Evolutionary conservation across 1,139 yeast genomes (phyloP).

Genomic region (Geotrichum australiense): DNA sequence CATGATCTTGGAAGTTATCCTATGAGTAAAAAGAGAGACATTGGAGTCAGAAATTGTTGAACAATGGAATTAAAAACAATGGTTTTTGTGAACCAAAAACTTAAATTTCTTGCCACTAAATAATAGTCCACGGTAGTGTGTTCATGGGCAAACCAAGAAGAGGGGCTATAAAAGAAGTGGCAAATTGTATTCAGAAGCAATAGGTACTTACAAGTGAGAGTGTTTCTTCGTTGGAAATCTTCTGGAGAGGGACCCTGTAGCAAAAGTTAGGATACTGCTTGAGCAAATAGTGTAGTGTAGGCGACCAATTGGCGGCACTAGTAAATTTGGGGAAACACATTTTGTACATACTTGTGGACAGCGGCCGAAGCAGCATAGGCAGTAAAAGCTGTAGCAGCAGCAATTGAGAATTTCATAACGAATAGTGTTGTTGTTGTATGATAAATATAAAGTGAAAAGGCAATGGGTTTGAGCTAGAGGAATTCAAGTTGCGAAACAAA

Average conservation of each 20-base stretch:
- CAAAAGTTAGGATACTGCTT: background rate
- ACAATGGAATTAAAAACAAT: background rate
- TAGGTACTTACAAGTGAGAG: constrained; percentile 43
- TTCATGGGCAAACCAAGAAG: too few species aligned
- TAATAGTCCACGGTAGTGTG: too few species aligned
- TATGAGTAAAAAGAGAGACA: constrained; percentile 11
- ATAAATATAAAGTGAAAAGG: too few species aligned
- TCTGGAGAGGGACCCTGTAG: constrained; percentile 48
- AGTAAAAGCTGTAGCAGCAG: constrained; percentile 48
- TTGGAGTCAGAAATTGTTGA: background rate
- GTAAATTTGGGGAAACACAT: background rate
- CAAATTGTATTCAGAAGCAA: background rate
- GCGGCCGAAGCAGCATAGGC: constrained; percentile 45
- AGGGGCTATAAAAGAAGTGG: too few species aligned
- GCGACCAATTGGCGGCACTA: too few species aligned
- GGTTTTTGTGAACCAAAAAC: background rate
- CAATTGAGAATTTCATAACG: constrained; percentile 24
- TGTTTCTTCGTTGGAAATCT: constrained; percentile 55
- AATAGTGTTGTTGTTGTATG: too few species aligned
- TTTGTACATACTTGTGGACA: constrained; percentile 32
- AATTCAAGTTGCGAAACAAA: too few species aligned
- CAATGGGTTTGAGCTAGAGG: too few species aligned
- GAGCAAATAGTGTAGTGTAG: too few species aligned
- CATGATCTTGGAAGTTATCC: constrained; percentile 50
- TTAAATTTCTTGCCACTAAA: too few species aligned